phyloP scores from a whole-genome alignment of 257 asterid species.

The Fraxinus americana region DNA sequence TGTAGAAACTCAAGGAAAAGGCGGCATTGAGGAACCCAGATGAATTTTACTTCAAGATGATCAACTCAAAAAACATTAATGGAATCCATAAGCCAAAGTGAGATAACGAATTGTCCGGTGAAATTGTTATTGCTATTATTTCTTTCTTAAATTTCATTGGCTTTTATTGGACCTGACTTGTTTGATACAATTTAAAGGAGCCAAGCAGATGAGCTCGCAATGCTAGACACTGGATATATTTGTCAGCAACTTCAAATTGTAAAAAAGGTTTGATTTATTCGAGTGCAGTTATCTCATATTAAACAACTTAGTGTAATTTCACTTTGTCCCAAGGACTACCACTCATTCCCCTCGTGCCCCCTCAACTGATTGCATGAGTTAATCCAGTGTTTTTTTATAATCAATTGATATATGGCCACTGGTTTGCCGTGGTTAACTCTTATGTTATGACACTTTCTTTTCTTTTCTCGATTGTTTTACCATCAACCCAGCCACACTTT shows the following conservation, averaged over 20 bases:
- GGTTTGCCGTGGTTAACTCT: too few species aligned
- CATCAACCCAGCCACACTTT: too few species aligned
- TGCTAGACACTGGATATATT: conserved; percentile 81
- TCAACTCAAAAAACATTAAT: conserved; percentile 48
- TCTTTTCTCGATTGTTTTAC: too few species aligned
- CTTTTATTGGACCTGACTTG: conserved; percentile 21
- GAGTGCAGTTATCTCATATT: not conserved
- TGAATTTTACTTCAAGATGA: conserved; percentile 85
- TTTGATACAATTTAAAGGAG: conserved; percentile 49
- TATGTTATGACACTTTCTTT: too few species aligned
- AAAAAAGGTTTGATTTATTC: conserved; percentile 54
- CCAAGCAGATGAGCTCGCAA: conserved; percentile 67
- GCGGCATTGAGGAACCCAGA: conserved; percentile 89
- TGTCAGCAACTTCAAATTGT: conserved; percentile 79
- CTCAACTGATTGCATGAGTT: too few species aligned
- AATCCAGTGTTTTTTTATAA: too few species aligned
- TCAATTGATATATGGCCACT: too few species aligned
- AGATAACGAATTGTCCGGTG: conserved; percentile 22
- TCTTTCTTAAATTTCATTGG: not conserved
- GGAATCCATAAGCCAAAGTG: conserved; percentile 85
- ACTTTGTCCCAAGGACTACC: not conserved
- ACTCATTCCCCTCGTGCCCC: too few species aligned
- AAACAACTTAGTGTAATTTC: too few species aligned
- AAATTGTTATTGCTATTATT: not conserved
- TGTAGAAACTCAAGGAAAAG: conserved; percentile 84